These are phyloP conservation scores for Pseudozyma sp. DNA, from an alignment of 1,284 basidiomycete genomes.

Conservation along the genomic window DNA sequence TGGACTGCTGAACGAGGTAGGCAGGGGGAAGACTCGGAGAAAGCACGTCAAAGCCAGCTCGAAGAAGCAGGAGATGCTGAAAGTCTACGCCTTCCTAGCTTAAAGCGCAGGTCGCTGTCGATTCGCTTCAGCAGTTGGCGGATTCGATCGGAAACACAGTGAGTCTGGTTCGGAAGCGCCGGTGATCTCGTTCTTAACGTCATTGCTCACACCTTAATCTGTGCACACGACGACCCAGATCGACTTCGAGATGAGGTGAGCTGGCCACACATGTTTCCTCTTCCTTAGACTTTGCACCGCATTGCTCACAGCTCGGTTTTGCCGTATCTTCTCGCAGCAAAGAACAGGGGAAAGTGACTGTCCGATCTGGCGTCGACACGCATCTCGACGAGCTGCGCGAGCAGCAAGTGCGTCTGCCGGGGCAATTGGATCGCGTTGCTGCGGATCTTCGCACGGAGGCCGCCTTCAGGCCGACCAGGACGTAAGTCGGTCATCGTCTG, in stretches of 20 bases:
- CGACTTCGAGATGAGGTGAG: slow-evolving; percentile 43
- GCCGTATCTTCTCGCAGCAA: slow-evolving; percentile 16
- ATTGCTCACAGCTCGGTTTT: neutral
- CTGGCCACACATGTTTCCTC: neutral
- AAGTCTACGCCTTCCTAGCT: neutral
- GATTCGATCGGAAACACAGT: slow-evolving; percentile 22
- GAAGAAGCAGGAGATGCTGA: too few species aligned
- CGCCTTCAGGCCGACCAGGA: slow-evolving; percentile 17
- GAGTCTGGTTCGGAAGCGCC: neutral
- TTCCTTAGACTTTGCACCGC: neutral
- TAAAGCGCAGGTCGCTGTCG: slow-evolving; percentile 15
- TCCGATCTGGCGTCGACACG: slow-evolving; percentile 30
- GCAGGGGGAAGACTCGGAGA: neutral
- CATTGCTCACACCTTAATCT: neutral
- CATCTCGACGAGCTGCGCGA: slow-evolving; percentile 38
- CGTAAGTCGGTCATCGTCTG: slow-evolving; percentile 10
- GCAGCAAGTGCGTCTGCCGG: slow-evolving; percentile 10
- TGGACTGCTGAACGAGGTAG: slow-evolving; percentile 23
- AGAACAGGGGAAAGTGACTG: slow-evolving; percentile 15
- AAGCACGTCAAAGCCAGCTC: too few species aligned
- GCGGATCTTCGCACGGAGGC: slow-evolving; percentile 20
- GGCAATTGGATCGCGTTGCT: slow-evolving; percentile 24
- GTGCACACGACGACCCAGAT: slow-evolving; percentile 13
- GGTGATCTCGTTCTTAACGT: neutral
- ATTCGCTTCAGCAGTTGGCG: slow-evolving; percentile 8